phyloP scores from a whole-genome alignment of 257 asterid genomes.

The Asclepias syriaca region DNA sequence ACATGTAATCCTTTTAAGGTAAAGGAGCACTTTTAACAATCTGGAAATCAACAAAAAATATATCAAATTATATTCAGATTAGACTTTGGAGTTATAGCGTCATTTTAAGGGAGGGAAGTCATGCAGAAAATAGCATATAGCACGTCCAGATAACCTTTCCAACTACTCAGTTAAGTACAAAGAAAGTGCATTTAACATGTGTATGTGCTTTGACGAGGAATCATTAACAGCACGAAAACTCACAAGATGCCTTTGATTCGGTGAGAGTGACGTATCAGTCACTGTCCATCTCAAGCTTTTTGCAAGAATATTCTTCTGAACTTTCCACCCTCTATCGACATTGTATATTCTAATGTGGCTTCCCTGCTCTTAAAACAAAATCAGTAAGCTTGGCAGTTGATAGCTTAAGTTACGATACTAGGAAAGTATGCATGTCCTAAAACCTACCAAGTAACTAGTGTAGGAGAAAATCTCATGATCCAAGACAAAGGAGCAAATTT shows the following conservation, averaged over 20 bases:
- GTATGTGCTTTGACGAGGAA: background rate
- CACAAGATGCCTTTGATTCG: slow-evolving; percentile 68
- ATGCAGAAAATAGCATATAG: background rate
- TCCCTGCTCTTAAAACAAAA: slow-evolving; percentile 45
- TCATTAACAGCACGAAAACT: slow-evolving; percentile 25
- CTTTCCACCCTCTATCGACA: slow-evolving; percentile 86
- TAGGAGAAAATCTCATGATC: background rate
- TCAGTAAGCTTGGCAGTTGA: background rate
- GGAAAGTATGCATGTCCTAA: background rate
- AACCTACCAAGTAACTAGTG: background rate
- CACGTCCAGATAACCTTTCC: background rate
- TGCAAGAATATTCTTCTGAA: slow-evolving; percentile 67
- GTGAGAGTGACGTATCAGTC: slow-evolving; percentile 80
- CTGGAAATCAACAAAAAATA: background rate
- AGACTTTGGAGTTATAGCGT: background rate
- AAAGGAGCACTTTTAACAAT: background rate
- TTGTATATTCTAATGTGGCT: slow-evolving; percentile 76
- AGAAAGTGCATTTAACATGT: background rate
- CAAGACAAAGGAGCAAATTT: background rate
- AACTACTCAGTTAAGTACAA: background rate
- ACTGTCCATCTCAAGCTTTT: slow-evolving; percentile 88
- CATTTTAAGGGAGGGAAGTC: background rate
- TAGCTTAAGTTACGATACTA: background rate
- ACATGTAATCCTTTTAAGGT: background rate
- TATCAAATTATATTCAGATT: background rate